phyloP scores from a whole-genome alignment of 2,329 filamentous ascomycete species.

The Cordyceps fumosorosea region DNA sequence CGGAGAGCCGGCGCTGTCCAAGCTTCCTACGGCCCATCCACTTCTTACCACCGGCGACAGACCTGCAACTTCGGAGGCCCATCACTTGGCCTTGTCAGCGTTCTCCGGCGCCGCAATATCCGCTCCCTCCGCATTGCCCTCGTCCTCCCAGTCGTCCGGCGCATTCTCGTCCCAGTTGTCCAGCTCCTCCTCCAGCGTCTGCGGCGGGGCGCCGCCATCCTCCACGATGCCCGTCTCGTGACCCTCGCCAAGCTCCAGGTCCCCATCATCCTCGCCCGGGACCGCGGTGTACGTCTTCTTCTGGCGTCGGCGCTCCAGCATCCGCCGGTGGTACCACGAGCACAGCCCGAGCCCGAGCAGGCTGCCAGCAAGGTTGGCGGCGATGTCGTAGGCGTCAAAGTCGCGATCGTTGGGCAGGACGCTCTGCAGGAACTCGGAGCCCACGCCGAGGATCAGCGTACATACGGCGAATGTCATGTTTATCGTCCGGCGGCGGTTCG shows the following conservation, averaged over 20 bases:
- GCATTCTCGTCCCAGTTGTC: constrained; percentile 93
- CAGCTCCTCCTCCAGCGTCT: constrained; percentile 67
- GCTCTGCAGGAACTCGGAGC: constrained; percentile 69
- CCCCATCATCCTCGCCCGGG: constrained; percentile 54
- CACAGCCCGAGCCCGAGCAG: constrained; percentile 65
- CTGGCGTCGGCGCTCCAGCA: constrained; percentile 79
- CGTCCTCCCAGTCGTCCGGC: constrained; percentile 52
- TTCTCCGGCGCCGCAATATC: constrained; percentile 16
- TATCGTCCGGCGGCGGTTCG: constrained; percentile 73
- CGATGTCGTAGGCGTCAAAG: constrained; percentile 76
- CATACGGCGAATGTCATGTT: constrained; percentile 78
- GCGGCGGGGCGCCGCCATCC: constrained; percentile 20
- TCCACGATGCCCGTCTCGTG: constrained; percentile 60
- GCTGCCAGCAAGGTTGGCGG: constrained; percentile 81
- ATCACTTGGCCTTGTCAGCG: not conserved
- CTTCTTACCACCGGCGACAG: not conserved
- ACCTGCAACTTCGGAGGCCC: not conserved
- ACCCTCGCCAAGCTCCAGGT: constrained; percentile 71
- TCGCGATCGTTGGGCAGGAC: constrained; percentile 66
- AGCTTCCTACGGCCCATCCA: no score
- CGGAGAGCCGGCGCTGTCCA: not conserved
- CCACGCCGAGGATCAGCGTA: constrained; percentile 63
- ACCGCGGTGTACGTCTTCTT: constrained; percentile 67
- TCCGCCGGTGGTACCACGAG: constrained; percentile 89
- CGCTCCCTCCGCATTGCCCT: constrained; percentile 31